phyloP scores from a whole-genome alignment of 345 rosid genomes.

The Microthlaspi erraticum region DNA sequence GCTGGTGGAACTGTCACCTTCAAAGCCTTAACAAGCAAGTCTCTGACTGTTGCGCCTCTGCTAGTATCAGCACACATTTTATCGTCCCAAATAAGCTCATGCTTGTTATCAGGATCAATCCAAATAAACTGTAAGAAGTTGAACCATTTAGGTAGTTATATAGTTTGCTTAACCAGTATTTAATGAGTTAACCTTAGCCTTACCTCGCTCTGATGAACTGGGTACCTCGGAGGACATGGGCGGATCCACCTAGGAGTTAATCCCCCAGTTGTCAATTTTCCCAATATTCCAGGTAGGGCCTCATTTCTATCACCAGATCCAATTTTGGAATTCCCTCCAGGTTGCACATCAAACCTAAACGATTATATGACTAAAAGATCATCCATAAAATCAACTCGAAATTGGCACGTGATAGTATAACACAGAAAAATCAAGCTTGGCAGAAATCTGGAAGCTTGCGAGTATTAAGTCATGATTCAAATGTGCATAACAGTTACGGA shows the following conservation, averaged over 20 bases:
- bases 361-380: slow-evolving; percentile 26
- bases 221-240: slow-evolving; percentile 83
- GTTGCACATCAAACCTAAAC: slow-evolving; percentile 82
- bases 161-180: slow-evolving; percentile 14
- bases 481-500: slow-evolving; percentile 13
- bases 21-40: slow-evolving; percentile 81
- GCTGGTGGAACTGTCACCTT: slow-evolving; percentile 81
- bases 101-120: slow-evolving; percentile 93
- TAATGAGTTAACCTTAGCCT: slow-evolving; percentile 10
- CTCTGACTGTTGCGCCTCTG: slow-evolving; percentile 88
- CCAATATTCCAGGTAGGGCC: slow-evolving; percentile 58
- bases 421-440: slow-evolving; percentile 7
- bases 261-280: slow-evolving; percentile 58
- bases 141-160: slow-evolving; percentile 19
- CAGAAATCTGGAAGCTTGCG: slow-evolving; percentile 15
- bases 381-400: slow-evolving; percentile 36
- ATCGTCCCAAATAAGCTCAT: slow-evolving; percentile 96
- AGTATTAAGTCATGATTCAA: slow-evolving; percentile 14
- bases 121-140: slow-evolving; percentile 71
- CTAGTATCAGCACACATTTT: slow-evolving; percentile 99
- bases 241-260: slow-evolving; percentile 78
- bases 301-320: slow-evolving; percentile 91
- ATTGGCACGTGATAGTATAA: slow-evolving; percentile 14
- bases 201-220: slow-evolving; percentile 86
- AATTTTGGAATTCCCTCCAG: slow-evolving; percentile 71